Conservation (phyloP, 2,329 filamentous ascomycete genomes). For the Cladosporium sp. region DNA sequence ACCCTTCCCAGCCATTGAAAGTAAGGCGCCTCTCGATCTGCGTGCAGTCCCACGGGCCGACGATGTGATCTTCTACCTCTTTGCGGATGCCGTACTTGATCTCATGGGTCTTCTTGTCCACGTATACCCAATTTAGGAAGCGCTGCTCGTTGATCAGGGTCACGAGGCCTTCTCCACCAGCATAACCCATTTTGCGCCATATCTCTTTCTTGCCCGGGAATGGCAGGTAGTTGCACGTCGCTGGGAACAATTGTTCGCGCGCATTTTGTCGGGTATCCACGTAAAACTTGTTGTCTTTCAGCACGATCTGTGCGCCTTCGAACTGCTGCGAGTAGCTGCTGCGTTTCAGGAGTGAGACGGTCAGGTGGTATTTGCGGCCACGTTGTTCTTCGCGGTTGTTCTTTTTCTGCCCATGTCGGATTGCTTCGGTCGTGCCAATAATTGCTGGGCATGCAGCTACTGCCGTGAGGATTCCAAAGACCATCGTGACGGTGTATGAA, state of each 20-base stretch:
- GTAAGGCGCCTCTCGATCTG: slow-evolving; percentile 19
- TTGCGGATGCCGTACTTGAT: slow-evolving; percentile 22
- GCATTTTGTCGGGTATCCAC: slow-evolving; percentile 13
- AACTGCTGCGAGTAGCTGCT: slow-evolving; percentile 25
- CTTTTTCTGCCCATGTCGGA: slow-evolving; percentile 29
- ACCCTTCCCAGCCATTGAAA: slow-evolving; percentile 21
- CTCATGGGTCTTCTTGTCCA: slow-evolving; percentile 18
- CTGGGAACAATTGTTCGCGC: slow-evolving; percentile 15
- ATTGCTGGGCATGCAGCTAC: slow-evolving; percentile 32
- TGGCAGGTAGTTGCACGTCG: slow-evolving; percentile 16
- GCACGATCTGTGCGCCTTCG: slow-evolving; percentile 26
- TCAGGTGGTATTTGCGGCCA: slow-evolving; percentile 28
- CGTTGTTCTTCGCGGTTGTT: slow-evolving; percentile 31
- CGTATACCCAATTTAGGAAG: slow-evolving; percentile 20
- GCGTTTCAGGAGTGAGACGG: slow-evolving; percentile 24
- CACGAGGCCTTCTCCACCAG: slow-evolving; percentile 24
- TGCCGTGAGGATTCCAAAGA: slow-evolving; percentile 29
- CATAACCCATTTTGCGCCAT: slow-evolving; percentile 24
- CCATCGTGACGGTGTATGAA: slow-evolving; percentile 18
- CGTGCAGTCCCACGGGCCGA: slow-evolving; percentile 21
- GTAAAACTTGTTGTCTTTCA: slow-evolving; percentile 23
- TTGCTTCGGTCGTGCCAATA: slow-evolving; percentile 33
- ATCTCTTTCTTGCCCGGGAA: slow-evolving; percentile 15
- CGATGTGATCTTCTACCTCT: slow-evolving; percentile 14
- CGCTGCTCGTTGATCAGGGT: slow-evolving; percentile 17